Evolutionary conservation across 345 rosid species (phyloP), one percentile per base, ranked within the genome.

Genomic region (Gossypium australe): DNA sequence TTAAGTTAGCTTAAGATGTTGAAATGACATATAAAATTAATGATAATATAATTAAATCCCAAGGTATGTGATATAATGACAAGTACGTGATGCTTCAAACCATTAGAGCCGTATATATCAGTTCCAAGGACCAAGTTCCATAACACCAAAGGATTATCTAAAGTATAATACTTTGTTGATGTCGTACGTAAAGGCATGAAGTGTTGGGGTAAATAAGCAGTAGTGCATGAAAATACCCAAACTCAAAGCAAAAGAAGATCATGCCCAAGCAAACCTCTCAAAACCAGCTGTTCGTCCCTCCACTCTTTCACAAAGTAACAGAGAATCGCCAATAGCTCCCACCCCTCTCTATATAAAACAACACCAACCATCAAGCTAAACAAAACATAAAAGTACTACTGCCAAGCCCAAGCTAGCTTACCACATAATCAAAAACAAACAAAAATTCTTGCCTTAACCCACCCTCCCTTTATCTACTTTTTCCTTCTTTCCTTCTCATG

Each of bases 281-380:
- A 3, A 63, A 38, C 81, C 87, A 77, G 71, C 84, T 62, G 71
- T 77, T 49, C 53, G 16, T 49, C n/a, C 53, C 63, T 60, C 51
- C 79, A 38, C 73, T 47, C 38, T 47, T 67, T 51, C 7, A 67
- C 41, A 67, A 67, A 67, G 71, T 24, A 47, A 67, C 71, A 67
- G 2, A 57, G 29, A 57, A 57, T 24, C 71, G 5, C 11, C 38
- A 16, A 17, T 17, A 63, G 4, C 34, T 11, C 49, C 83, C 12
- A 47, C 13, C 51, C 51, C 51, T 11, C 51, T 3, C 9, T 57
- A 88, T 84, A 84, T 82, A 86, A 89, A 87, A 87, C 2, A 73
- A 78, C 71, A 67, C 83, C 72, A 67, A 51, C 71, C 72, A 57
- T 48, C 24, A 53, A 71, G 58, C 56, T 55, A 72, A 49, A 34